Conservation (phyloP, 805 yeast species). For the Wickerhamiella nectarea region DNA sequence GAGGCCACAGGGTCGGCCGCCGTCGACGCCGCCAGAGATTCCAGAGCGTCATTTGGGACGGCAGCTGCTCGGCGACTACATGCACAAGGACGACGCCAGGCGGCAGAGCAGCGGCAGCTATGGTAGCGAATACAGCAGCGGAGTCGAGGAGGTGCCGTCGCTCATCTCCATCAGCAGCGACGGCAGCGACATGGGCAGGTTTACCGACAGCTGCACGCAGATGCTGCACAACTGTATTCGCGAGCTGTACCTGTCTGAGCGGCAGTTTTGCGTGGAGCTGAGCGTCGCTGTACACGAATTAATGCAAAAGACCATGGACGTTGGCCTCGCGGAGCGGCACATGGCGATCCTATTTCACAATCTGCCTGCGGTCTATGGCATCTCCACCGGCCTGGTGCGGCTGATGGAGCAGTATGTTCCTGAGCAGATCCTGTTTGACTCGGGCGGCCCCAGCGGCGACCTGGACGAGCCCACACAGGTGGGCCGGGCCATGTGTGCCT, state of each 20-base stretch:
- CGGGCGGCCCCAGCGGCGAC: slow-evolving; percentile 17
- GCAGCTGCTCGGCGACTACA: background rate
- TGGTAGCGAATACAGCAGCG: background rate
- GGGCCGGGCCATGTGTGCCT: slow-evolving; percentile 24
- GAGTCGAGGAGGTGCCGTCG: slow-evolving; percentile 3
- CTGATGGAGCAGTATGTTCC: slow-evolving; percentile 22
- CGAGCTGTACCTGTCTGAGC: slow-evolving; percentile 29
- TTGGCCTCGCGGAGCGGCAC: slow-evolving; percentile 21
- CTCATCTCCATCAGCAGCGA: slow-evolving; percentile 2
- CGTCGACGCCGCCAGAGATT: background rate
- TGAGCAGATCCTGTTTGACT: slow-evolving; percentile 10
- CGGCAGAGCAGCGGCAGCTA: background rate
- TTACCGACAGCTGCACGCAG: too few relatives aligned
- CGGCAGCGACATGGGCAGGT: too few relatives aligned
- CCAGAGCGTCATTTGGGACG: slow-evolving; percentile 4
- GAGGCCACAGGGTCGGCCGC: too few relatives aligned
- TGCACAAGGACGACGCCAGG: background rate
- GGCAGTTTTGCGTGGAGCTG: slow-evolving; percentile 27
- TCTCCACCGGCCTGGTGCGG: slow-evolving; percentile 23
- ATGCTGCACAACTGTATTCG: slow-evolving; percentile 25
- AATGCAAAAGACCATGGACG: slow-evolving; percentile 19
- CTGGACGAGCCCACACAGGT: slow-evolving; percentile 17
- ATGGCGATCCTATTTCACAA: slow-evolving; percentile 23
- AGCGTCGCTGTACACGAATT: slow-evolving; percentile 26
- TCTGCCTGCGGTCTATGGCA: slow-evolving; percentile 23